Conservation (phyloP, 1,284 basidiomycete species). For the Meripilus lineatus region DNA sequence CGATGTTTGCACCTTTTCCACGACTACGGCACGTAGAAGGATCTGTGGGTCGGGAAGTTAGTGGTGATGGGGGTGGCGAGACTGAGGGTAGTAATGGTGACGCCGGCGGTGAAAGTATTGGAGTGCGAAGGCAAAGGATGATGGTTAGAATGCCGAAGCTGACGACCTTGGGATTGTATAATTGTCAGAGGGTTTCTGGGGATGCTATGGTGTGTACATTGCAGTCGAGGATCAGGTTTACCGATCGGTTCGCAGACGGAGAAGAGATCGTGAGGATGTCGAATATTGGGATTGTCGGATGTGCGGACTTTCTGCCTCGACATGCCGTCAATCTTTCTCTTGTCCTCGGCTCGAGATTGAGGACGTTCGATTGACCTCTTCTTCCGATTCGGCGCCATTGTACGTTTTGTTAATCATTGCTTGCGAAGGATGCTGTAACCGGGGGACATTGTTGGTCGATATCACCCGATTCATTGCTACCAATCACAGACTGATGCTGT, state of each 20-base stretch:
- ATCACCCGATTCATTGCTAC: no score
- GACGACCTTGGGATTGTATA: slow-evolving; percentile 44
- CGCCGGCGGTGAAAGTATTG: neutral
- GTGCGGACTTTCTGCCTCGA: slow-evolving; percentile 37
- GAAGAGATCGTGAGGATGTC: slow-evolving; percentile 28
- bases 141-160: slow-evolving; percentile 50
- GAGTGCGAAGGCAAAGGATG: slow-evolving; percentile 12
- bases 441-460: no score
- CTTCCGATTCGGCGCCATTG: no score
- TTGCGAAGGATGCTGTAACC: no score
- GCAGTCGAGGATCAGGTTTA: slow-evolving; percentile 41
- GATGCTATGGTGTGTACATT: slow-evolving; percentile 50
- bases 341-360: slow-evolving; percentile 30
- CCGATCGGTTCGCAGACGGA: slow-evolving; percentile 30
- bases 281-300: slow-evolving; percentile 43
- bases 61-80: slow-evolving; percentile 5
- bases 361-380: no score
- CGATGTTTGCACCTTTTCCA: slow-evolving; percentile 43
- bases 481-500: no score
- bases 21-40: neutral
- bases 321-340: slow-evolving; percentile 37
- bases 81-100: neutral
- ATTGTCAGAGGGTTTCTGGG: slow-evolving; percentile 60
- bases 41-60: slow-evolving; percentile 6
- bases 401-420: no score